Evolutionary conservation across 768 basidiomycete species (phyloP).

Genomic region (Leccinum truebloodii): DNA sequence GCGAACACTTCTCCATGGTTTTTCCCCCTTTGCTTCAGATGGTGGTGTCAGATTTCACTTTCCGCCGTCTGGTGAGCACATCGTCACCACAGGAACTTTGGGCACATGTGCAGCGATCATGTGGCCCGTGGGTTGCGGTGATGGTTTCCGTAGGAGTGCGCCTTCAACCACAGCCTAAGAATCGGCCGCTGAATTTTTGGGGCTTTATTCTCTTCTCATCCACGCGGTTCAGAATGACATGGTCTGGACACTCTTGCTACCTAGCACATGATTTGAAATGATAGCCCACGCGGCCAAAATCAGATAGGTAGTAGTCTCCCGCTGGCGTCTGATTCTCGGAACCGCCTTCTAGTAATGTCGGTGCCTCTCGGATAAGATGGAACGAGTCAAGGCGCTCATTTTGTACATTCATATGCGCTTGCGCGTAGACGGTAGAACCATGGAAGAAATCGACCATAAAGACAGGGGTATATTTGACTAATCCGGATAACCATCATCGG

Average conservation of each 20-base stretch:
- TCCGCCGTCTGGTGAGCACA: slow-evolving; percentile 14
- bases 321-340: neutral
- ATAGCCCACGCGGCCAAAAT: neutral
- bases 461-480: neutral
- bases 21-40: slow-evolving; percentile 1
- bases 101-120: slow-evolving; percentile 16
- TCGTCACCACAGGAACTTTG: slow-evolving; percentile 25
- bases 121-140: neutral
- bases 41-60: neutral
- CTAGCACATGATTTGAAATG: no score
- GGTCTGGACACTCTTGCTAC: no score
- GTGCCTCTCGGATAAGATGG: no score
- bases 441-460: neutral
- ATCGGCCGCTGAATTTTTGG: neutral
- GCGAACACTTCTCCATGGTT: slow-evolving; percentile 14
- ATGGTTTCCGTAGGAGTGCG: neutral
- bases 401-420: no score
- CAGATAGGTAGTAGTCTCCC: neutral
- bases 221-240: neutral
- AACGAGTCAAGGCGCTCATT: no score
- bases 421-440: no score
- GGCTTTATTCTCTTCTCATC: neutral
- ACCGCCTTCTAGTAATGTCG: neutral
- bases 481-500: neutral
- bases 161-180: neutral